These are phyloP conservation scores for Mycogone perniciosa DNA, from an alignment of 2,329 filamentous ascomycete genomes.

Conservation along the genomic window DNA sequence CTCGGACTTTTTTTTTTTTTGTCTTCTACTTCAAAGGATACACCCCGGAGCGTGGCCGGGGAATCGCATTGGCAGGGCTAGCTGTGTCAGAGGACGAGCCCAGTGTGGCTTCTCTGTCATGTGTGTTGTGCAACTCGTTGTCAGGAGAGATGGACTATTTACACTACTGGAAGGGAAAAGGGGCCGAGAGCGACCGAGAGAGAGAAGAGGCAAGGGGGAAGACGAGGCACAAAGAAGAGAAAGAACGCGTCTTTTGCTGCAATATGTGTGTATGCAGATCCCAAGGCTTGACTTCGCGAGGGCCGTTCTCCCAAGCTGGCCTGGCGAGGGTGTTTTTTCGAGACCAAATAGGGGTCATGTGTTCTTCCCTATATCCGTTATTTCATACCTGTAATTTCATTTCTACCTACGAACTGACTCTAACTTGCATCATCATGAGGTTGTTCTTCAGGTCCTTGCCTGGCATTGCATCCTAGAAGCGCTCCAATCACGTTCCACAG, in stretches of 20 bases:
- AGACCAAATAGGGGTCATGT: slow-evolving; percentile 9
- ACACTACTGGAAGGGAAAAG: slow-evolving; percentile 7
- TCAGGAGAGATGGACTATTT: not conserved
- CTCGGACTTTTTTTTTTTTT: slow-evolving; percentile 18
- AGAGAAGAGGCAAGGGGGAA: not conserved
- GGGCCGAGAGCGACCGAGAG: not conserved
- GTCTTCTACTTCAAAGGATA: slow-evolving; percentile 16
- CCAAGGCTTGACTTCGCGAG: slow-evolving; percentile 2
- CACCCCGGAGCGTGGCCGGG: slow-evolving; percentile 4
- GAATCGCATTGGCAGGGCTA: slow-evolving; percentile 5
- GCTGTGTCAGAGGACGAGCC: slow-evolving; percentile 5
- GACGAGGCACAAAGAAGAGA: not conserved
- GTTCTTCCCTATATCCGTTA: slow-evolving; percentile 16
- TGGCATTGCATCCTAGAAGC: slow-evolving; percentile 9
- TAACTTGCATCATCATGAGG: slow-evolving; percentile 12
- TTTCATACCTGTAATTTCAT: slow-evolving; percentile 18
- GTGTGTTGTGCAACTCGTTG: slow-evolving; percentile 1
- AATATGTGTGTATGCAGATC: slow-evolving; percentile 13
- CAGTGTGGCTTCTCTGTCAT: slow-evolving; percentile 5
- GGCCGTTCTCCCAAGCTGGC: slow-evolving; percentile 1
- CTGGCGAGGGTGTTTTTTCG: slow-evolving; percentile 10
- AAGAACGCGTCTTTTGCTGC: slow-evolving; percentile 5
- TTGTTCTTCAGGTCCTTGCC: slow-evolving; percentile 7
- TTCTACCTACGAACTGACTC: slow-evolving; percentile 10
- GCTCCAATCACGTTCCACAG: no score